phyloP scores from a whole-genome alignment of 2,329 filamentous ascomycete species.

The Ophiostoma himal-ulmi region DNA sequence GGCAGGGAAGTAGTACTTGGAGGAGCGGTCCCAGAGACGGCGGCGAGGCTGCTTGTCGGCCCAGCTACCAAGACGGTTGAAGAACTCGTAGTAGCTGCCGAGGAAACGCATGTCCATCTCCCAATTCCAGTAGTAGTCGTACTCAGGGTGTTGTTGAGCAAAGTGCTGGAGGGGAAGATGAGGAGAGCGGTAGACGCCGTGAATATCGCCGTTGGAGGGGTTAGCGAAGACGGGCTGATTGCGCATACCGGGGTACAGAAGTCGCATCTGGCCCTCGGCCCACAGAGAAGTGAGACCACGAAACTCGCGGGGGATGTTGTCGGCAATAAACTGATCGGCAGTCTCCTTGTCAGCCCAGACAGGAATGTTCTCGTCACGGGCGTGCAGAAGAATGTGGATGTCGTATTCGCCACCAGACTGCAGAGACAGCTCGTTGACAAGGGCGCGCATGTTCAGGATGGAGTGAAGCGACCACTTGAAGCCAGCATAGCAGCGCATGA shows the following conservation, averaged over 20 bases:
- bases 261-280: slow-evolving; percentile 77
- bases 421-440: slow-evolving; percentile 72
- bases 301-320: slow-evolving; percentile 67
- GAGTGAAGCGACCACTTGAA: slow-evolving; percentile 74
- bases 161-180: slow-evolving; percentile 61
- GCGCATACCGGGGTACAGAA: slow-evolving; percentile 68
- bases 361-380: slow-evolving; percentile 70
- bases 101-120: slow-evolving; percentile 63
- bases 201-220: slow-evolving; percentile 52
- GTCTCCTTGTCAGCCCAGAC: slow-evolving; percentile 76
- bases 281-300: slow-evolving; percentile 74
- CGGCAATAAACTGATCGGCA: slow-evolving; percentile 63
- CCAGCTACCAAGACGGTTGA: slow-evolving; percentile 62
- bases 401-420: slow-evolving; percentile 75
- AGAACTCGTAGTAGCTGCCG: slow-evolving; percentile 66
- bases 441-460: slow-evolving; percentile 71
- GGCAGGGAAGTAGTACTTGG: slow-evolving; percentile 69
- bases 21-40: slow-evolving; percentile 71
- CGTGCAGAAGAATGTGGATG: slow-evolving; percentile 78
- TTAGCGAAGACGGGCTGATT: slow-evolving; percentile 57
- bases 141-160: slow-evolving; percentile 56
- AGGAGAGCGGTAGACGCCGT: slow-evolving; percentile 62
- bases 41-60: slow-evolving; percentile 61
- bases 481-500: slow-evolving; percentile 74
- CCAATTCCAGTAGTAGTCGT: slow-evolving; percentile 64